Evolutionary conservation across 371 early-diverging fungal species (phyloP).

Genomic region (Vairimorpha ceranae): DNA sequence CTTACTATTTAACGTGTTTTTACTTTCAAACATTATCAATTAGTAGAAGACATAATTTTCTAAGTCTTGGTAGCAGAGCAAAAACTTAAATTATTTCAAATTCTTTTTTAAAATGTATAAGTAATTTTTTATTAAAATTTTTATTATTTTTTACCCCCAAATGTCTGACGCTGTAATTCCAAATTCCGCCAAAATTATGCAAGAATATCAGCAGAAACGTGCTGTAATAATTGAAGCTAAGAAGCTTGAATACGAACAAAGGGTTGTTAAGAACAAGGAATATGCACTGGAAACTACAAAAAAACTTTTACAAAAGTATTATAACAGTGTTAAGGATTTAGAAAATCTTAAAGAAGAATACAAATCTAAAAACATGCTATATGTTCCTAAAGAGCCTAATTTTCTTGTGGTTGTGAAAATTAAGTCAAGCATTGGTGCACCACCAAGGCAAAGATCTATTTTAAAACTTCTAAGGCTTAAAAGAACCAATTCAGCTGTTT

Average conservation of each 20-base stretch:
- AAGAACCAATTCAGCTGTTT: slow-evolving; percentile 96
- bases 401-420: slow-evolving; percentile 66
- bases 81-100: too few species aligned
- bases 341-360: slow-evolving; percentile 46
- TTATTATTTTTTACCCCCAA: not conserved
- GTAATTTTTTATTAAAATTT: too few species aligned
- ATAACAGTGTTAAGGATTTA: slow-evolving; percentile 36
- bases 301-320: slow-evolving; percentile 36
- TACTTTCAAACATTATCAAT: too few species aligned
- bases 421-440: slow-evolving; percentile 90
- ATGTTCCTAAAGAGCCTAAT: slow-evolving; percentile 60
- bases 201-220: slow-evolving; percentile 43
- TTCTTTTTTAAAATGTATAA: too few species aligned
- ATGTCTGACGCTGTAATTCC: not conserved
- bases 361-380: slow-evolving; percentile 44
- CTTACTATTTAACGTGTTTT: too few species aligned
- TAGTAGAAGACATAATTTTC: too few species aligned
- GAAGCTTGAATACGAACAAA: slow-evolving; percentile 18
- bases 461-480: slow-evolving; percentile 92
- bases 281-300: slow-evolving; percentile 34
- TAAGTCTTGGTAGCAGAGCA: too few species aligned
- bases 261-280: slow-evolving; percentile 24
- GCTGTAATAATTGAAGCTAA: slow-evolving; percentile 14
- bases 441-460: slow-evolving; percentile 97
- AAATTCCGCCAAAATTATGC: slow-evolving; percentile 10